A percentile compares a stretch with the other conserved stretches of the same genome.
Conservation (phyloP, 768 basidiomycete genomes). For the Lepiota subincarnata region DNA sequence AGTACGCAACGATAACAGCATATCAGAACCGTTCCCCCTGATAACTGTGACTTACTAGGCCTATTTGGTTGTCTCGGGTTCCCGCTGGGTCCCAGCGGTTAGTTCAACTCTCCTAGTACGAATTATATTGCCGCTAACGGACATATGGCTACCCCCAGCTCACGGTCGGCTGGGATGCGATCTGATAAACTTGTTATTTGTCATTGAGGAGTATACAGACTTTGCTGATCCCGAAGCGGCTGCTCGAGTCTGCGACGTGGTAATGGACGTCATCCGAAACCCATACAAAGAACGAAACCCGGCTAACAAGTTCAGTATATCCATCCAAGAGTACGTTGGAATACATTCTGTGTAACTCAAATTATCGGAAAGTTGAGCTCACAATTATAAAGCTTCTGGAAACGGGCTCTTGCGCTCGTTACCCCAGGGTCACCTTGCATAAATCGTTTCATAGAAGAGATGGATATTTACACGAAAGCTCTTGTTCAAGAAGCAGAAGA, state of each 20-base stretch:
- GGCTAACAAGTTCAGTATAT: slow-evolving; percentile 13
- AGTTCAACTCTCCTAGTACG: background rate
- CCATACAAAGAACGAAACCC: slow-evolving; percentile 16
- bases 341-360: background rate
- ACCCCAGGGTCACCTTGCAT: slow-evolving; percentile 9
- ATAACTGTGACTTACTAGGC: slow-evolving; percentile 7
- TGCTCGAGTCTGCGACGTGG: slow-evolving; percentile 12
- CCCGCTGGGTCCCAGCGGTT: background rate
- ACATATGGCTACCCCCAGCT: slow-evolving; percentile 12
- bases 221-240: slow-evolving; percentile 7
- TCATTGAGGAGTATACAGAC: slow-evolving; percentile 20
- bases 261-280: slow-evolving; percentile 17
- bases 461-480: slow-evolving; percentile 15
- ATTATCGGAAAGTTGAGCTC: background rate
- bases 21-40: too few relatives aligned
- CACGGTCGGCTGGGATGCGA: slow-evolving; percentile 19
- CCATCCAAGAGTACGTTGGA: background rate
- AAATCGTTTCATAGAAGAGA: slow-evolving; percentile 15
- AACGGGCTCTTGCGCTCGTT: slow-evolving; percentile 12
- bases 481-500: slow-evolving; percentile 18
- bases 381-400: slow-evolving; percentile 15
- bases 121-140: too few relatives aligned
- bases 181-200: slow-evolving; percentile 19
- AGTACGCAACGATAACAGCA: slow-evolving; percentile 11
- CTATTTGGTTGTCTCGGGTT: slow-evolving; percentile 6